These are phyloP conservation scores for Mucor circinelloides DNA, from an alignment of 371 early-diverging fungal genomes.

Conservation along the genomic window DNA sequence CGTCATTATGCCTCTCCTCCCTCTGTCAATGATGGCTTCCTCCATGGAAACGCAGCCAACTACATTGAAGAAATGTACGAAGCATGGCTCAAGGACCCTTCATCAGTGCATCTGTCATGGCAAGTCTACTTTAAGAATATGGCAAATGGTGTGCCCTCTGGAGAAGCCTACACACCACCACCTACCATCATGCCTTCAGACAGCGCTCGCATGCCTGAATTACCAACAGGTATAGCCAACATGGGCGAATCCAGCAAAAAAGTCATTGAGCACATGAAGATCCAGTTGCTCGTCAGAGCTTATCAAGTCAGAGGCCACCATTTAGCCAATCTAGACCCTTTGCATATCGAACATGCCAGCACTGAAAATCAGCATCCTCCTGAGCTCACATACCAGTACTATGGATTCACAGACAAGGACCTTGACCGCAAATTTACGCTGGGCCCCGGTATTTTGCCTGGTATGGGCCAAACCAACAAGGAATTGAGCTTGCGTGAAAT, in stretches of 20 bases:
- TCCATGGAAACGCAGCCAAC: slow-evolving; percentile 76
- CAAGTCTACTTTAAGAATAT: slow-evolving; percentile 94
- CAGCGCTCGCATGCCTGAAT: slow-evolving; percentile 64
- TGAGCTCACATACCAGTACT: slow-evolving; percentile 85
- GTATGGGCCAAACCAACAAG: slow-evolving; percentile 67
- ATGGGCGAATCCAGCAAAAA: slow-evolving; percentile 48
- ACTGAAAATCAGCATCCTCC: slow-evolving; percentile 62
- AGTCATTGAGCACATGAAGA: slow-evolving; percentile 95
- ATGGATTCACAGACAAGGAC: slow-evolving; percentile 92
- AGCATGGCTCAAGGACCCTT: slow-evolving; percentile 91
- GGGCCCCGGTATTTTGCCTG: slow-evolving; percentile 94
- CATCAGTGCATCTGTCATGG: slow-evolving; percentile 96
- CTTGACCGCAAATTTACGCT: slow-evolving; percentile 87
- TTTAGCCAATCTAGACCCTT: slow-evolving; percentile 89
- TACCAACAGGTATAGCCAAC: slow-evolving; percentile 39
- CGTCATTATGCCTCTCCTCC: background rate
- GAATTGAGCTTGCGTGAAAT: slow-evolving; percentile 89
- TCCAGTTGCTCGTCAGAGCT: slow-evolving; percentile 94
- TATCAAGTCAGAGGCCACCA: slow-evolving; percentile 97
- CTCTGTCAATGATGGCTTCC: slow-evolving; percentile 23
- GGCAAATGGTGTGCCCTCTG: slow-evolving; percentile 66
- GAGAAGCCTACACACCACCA: slow-evolving; percentile 78
- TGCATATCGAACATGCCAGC: slow-evolving; percentile 76
- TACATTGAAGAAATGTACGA: slow-evolving; percentile 97
- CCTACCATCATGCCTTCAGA: slow-evolving; percentile 78